These are phyloP conservation scores for Clathrus columnatus DNA, from an alignment of 768 basidiomycete species.

Conservation along the genomic window DNA sequence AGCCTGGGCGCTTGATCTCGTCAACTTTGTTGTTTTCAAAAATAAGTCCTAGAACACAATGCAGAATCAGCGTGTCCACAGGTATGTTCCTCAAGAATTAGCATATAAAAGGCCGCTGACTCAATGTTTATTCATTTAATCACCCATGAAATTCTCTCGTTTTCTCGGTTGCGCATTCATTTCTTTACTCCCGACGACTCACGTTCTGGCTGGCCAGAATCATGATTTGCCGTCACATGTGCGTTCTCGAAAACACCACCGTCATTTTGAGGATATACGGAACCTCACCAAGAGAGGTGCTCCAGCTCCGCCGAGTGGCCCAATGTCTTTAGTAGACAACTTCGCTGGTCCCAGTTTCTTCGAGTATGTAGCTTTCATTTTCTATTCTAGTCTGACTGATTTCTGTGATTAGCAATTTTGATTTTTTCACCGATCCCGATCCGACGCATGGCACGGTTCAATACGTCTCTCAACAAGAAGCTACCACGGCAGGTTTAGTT, in stretches of 20 bases:
- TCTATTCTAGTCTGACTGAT: background rate
- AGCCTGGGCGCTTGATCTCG: background rate
- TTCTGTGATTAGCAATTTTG: conserved; percentile 43
- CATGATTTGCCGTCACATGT: conserved; percentile 16
- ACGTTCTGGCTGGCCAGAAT: conserved; percentile 29
- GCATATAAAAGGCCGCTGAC: background rate
- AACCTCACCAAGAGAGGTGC: conserved; percentile 8
- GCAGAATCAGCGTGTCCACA: background rate
- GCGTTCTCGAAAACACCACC: conserved; percentile 18
- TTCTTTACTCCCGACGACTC: background rate
- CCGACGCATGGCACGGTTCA: conserved; percentile 66
- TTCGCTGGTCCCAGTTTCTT: conserved; percentile 51
- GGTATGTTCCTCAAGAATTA: background rate
- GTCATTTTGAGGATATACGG: conserved; percentile 16
- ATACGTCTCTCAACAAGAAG: conserved; percentile 41
- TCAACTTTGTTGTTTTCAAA: background rate
- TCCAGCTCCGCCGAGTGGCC: conserved; percentile 15
- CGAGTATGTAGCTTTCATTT: conserved; percentile 31
- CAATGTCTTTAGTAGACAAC: conserved; percentile 30
- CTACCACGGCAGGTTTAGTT: conserved; percentile 45
- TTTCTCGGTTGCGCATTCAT: background rate
- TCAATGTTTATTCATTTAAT: background rate
- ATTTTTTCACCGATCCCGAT: conserved; percentile 54
- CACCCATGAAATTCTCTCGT: background rate
- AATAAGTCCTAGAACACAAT: background rate